Base-by-base conservation (phyloP, 768 basidiomycete species). In the Serendipita vermifera region DNA sequence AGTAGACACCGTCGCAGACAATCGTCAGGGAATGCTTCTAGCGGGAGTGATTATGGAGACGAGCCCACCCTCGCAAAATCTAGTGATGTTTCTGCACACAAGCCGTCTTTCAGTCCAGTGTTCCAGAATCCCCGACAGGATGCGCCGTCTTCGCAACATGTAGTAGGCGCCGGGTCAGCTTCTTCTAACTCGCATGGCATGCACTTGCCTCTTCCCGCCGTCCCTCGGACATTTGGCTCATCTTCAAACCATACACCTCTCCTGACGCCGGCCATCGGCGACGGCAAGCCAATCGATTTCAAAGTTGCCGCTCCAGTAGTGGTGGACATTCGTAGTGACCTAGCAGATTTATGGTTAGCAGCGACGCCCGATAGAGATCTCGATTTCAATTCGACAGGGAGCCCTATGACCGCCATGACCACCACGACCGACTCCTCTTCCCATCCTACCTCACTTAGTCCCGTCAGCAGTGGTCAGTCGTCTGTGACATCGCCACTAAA, bases 231-330 rank as follows among this genome's bases (percentile, higher is more conserved):
- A 22, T 36, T 55, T 22, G 33, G 17, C 36, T 40, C 38, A 5
- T 40, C 54, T 35, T 13, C 36, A 15, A 26, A 38, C 20, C n/a
- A n/a, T n/a, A n/a, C n/a, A n/a, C n/a, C n/a, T n/a, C 33, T 55
- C 11, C 66, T 73, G 32, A 85, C 83, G 22, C 82, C 82, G 22
- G 74, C 71, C 60, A 81, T 83, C 60, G 82, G 83, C 40, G 73
- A 82, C 60, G 69, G 69, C 57, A 83, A 83, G 63, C 74, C 78
- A 58, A 75, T 83, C 58, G 70, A 71, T 59, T 69, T 73, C 35
- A 80, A 78, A 33, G 81, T 85, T 38, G 80, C 81, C 48, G 75
- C 77, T 32, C 82, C 83, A 36, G 74, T 83, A 13, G 70, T 83
- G 31, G 70, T 81, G 59, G 75, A 69, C 57, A 67, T 54, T 69